phyloP scores from a whole-genome alignment of 129 eudicot genomes.

The Rutidosis leptorrhynchoides region DNA sequence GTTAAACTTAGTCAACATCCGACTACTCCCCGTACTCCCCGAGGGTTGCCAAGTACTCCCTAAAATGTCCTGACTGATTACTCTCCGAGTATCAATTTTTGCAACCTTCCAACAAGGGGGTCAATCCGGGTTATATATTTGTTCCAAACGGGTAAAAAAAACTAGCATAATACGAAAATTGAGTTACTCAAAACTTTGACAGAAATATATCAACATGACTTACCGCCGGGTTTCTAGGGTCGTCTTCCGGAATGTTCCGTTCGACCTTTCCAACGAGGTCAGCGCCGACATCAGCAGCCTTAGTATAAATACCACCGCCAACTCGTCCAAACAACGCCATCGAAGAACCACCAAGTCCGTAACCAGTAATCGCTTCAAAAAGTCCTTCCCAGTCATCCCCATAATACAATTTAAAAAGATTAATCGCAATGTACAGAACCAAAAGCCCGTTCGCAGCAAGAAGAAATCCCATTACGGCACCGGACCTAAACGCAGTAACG shows the following conservation, averaged over 20 bases:
- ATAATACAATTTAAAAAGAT: slow-evolving; percentile 60
- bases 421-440: slow-evolving; percentile 54
- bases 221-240: slow-evolving; percentile 80
- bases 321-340: slow-evolving; percentile 84
- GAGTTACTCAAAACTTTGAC: no score
- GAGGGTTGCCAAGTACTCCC: no score
- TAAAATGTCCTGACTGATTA: no score
- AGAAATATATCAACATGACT: slow-evolving; percentile 22
- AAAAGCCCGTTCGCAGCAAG: slow-evolving; percentile 75
- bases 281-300: slow-evolving; percentile 84
- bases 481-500: slow-evolving; percentile 55
- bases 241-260: slow-evolving; percentile 82
- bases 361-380: slow-evolving; percentile 70
- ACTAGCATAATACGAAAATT: no score
- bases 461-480: slow-evolving; percentile 83
- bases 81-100: no score
- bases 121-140: no score
- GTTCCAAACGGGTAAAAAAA: no score
- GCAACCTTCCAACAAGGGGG: no score
- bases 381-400: slow-evolving; percentile 90
- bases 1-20: no score
- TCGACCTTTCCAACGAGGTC: slow-evolving; percentile 81
- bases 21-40: no score
- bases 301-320: slow-evolving; percentile 74
- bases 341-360: slow-evolving; percentile 82